Base-by-base conservation (phyloP, 805 yeast species). In the Jamesozyma gamospora region DNA sequence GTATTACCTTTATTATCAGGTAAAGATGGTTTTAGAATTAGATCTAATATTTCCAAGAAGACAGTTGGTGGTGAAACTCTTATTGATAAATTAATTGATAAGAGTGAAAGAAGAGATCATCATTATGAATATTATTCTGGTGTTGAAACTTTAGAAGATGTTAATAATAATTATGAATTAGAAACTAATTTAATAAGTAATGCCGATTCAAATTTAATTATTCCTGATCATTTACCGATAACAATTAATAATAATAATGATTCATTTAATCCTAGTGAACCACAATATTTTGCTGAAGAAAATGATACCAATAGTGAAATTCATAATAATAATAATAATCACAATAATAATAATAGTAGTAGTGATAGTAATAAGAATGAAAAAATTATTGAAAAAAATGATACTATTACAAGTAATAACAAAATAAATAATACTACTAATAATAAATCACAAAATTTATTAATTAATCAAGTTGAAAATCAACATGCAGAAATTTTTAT, bases 91-190 rank as follows among this genome's bases (percentile, higher is more conserved):
- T 65, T 84, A 52, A 82, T 88, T 43, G 82, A 84, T 52, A 73
- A 74, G 32, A 75, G 85, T 35, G 97, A 88, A 58, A 87, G 79
- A 56, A 72, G 85, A 36, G 96, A 88, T 60, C 95, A 88, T 58
- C 85, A 87, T 58, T 88, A 79, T 58, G 96, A 88, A 56, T 88
- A 84, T 57, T 87, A 79, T 53, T 79, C 94, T 9, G 94, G 94
- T 10, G 55, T 88, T 12, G 70, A 68, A 41, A 74, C 80, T 0
- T 71, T 74, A 0, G 80, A 71, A 44, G 77, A 74, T 52, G 72
- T 71, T 17, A 66, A 67, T 42, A 71, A 58, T 43, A 65, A 61
- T 42, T 65, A 60, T 42, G 69, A 60, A 35, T 50, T 64, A 30
- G 65, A 60, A 36, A 56, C 58, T 5, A 48, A 43, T 15, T 44